These are phyloP conservation scores for Erigeron canadensis DNA, from an alignment of 129 eudicot genomes.

Conservation along the genomic window DNA sequence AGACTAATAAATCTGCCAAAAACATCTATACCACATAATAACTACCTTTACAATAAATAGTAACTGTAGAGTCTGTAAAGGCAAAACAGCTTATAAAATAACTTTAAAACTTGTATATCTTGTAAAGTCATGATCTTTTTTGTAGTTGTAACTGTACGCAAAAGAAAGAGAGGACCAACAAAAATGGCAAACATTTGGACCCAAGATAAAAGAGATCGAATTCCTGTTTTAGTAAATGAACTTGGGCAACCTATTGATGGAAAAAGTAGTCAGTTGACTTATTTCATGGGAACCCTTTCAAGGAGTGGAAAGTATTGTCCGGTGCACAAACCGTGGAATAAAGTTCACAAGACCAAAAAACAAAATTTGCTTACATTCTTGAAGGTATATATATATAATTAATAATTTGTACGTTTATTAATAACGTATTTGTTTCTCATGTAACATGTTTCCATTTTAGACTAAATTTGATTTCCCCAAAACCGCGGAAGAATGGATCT, in stretches of 20 bases:
- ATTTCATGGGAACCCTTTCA: not conserved
- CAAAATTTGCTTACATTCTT: not conserved
- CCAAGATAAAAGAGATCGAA: not conserved
- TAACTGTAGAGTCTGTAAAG: too few species aligned
- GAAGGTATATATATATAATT: not conserved
- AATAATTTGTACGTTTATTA: not conserved
- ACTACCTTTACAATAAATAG: too few species aligned
- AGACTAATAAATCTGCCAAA: too few species aligned
- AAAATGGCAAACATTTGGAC: not conserved
- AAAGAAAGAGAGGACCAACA: not conserved
- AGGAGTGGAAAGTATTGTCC: not conserved
- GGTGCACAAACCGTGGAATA: not conserved
- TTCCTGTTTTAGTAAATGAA: not conserved
- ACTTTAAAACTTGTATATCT: too few species aligned
- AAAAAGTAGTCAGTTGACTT: not conserved
- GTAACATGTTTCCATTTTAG: not conserved
- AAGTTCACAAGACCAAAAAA: not conserved
- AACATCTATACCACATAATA: too few species aligned
- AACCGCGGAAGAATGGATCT: not conserved
- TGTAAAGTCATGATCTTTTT: too few species aligned
- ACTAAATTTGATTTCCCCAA: slow-evolving; percentile 10
- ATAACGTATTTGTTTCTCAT: too few species aligned
- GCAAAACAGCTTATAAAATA: too few species aligned
- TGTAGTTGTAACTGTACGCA: too few species aligned
- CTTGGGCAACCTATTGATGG: not conserved